Evolutionary conservation across 2,329 filamentous ascomycete genomes (phyloP), one percentile per base, ranked within the genome.

Genomic region (Chaetothyriales sp.): DNA sequence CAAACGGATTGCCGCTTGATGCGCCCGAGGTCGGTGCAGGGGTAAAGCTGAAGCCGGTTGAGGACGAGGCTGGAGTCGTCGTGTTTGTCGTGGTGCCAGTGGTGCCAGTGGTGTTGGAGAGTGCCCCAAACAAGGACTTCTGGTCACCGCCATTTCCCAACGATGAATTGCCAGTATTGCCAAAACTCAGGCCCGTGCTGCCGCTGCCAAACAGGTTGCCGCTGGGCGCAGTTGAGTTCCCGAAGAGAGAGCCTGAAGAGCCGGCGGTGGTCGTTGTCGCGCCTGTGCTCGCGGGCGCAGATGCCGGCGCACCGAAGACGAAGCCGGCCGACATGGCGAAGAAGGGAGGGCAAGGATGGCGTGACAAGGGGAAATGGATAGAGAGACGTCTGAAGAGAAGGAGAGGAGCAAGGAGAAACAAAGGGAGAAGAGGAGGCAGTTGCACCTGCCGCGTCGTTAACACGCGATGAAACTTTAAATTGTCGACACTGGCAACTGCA

Each of bases 181-280:
- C 32, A 39, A 39, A 39, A 15, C 10, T 15, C 32, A 39, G 32
- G 32, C 10, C 10, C 12, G 8, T 15, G 15, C 32, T 39, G 32
- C 32, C 32, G 15, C 32, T 39, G 32, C 32, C 32, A 39, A 39
- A 39, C 12, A 39, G 52, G 52, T 70, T 69, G 51, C 62, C 66
- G 18, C 68, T 67, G 10, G 68, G 69, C 49, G 63, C 59, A 25
- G 62, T 60, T 43, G 54, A 53, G 42, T 49, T 50, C 51, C 63
- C 63, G 51, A 66, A 68, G 45, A 61, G 43, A 46, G 32, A 39
- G 32, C 7, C 32, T 2, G 32, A 15, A 15, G 47, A 36, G 6
- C 52, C 50, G 19, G 56, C 49, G 39, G 54, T 51, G 43, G 49
- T 55, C 10, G 49, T 48, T 20, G 49, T 48, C 28, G 51, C 20